Percentiles rank a stretch among this genome's conserved stretches.
Evolutionary conservation across 2,329 filamentous ascomycete genomes (phyloP).

Genomic region (Neofusicoccum sp.): DNA sequence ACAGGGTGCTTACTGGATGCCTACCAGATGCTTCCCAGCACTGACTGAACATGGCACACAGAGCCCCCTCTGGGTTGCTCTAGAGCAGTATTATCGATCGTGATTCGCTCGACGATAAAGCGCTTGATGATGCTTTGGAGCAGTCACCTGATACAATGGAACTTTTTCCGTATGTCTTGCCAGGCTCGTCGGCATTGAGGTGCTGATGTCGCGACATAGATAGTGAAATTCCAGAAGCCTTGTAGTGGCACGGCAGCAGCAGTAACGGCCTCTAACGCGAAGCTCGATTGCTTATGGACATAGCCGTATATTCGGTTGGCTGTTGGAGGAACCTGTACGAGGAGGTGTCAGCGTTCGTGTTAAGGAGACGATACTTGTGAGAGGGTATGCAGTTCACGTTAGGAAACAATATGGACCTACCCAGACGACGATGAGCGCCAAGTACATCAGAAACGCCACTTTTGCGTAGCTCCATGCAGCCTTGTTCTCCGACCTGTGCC

Average conservation of each 20-base stretch:
- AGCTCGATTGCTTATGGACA: constrained; percentile 40
- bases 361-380: background rate
- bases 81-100: too few species aligned
- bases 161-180: background rate
- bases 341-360: too few species aligned
- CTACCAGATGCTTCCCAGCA: too few species aligned
- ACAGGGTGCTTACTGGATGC: too few species aligned
- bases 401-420: constrained; percentile 27
- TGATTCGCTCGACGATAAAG: too few species aligned
- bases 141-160: too few species aligned
- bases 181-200: constrained; percentile 50
- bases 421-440: constrained; percentile 70
- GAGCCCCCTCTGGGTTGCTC: too few species aligned
- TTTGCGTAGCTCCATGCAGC: constrained; percentile 70
- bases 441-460: constrained; percentile 69
- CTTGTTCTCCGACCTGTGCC: constrained; percentile 20
- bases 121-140: too few species aligned
- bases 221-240: constrained; percentile 81
- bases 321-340: constrained; percentile 61
- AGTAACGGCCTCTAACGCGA: constrained; percentile 66
- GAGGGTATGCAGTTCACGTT: background rate
- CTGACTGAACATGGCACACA: too few species aligned
- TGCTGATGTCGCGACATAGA: constrained; percentile 67
- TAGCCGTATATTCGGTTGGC: constrained; percentile 75
- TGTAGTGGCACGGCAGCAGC: constrained; percentile 76